Conservation (phyloP, 768 basidiomycete genomes). For the Lactifluus pinguis region DNA sequence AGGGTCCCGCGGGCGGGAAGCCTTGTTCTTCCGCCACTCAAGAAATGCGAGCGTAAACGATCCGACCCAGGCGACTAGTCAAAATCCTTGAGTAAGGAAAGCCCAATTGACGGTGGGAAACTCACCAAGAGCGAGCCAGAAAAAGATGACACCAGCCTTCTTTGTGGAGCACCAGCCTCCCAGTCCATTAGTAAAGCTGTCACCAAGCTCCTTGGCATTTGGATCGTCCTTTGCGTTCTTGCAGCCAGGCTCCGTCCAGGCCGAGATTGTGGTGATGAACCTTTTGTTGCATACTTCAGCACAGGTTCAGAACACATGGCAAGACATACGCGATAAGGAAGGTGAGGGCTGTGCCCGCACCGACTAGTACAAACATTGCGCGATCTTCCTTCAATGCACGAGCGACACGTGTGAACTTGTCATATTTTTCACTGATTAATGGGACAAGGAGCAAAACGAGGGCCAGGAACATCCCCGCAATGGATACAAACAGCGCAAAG, state of each 20-base stretch:
- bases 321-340: conserved; percentile 68
- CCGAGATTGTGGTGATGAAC: conserved; percentile 70
- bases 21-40: conserved; percentile 70
- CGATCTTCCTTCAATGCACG: conserved; percentile 76
- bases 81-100: not conserved
- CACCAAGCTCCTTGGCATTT: conserved; percentile 51
- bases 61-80: conserved; percentile 65
- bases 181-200: conserved; percentile 58
- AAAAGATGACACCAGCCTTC: conserved; percentile 82
- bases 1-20: conserved; percentile 49
- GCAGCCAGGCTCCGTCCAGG: conserved; percentile 86
- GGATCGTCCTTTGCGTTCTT: conserved; percentile 80
- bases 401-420: conserved; percentile 68
- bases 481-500: conserved; percentile 75
- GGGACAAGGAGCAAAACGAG: conserved; percentile 69
- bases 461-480: conserved; percentile 65
- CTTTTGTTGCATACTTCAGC: conserved; percentile 29
- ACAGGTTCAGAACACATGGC: not conserved
- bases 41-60: conserved; percentile 57
- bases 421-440: conserved; percentile 77
- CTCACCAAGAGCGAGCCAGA: conserved; percentile 78
- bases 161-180: conserved; percentile 87
- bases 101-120: conserved; percentile 4
- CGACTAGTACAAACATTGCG: conserved; percentile 75
- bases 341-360: conserved; percentile 52